phyloP scores from a whole-genome alignment of 345 rosid species.

The Eucalyptus urophylla region DNA sequence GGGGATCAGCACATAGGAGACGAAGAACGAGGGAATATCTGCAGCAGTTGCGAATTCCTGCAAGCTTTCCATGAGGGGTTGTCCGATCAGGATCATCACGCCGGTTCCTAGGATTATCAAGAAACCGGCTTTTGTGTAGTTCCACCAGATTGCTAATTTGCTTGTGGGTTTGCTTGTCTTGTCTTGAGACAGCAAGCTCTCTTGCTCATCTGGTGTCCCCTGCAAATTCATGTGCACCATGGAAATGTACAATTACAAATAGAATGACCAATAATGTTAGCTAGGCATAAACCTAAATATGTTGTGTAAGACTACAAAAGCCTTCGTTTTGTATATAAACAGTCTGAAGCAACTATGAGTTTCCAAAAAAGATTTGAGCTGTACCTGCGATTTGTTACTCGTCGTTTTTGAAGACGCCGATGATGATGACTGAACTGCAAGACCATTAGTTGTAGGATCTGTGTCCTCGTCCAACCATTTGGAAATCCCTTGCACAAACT shows the following conservation, averaged over 20 bases:
- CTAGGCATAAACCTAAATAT: neutral
- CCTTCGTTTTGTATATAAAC: neutral
- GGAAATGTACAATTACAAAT: neutral
- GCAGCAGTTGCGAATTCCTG: slow-evolving; percentile 8
- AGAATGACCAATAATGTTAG: neutral
- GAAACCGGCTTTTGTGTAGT: slow-evolving; percentile 13
- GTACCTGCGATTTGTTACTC: neutral
- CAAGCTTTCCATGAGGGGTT: slow-evolving; percentile 17
- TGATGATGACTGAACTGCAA: neutral
- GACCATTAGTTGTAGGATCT: neutral
- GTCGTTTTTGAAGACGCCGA: neutral
- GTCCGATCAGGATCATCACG: slow-evolving; percentile 6
- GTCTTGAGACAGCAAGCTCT: neutral
- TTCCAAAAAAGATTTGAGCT: neutral
- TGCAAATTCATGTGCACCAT: neutral
- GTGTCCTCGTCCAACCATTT: slow-evolving; percentile 14
- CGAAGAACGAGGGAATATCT: slow-evolving; percentile 20
- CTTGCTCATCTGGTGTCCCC: neutral
- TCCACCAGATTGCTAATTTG: slow-evolving; percentile 11
- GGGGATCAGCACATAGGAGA: slow-evolving; percentile 29
- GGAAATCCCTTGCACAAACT: slow-evolving; percentile 19
- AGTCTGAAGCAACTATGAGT: neutral
- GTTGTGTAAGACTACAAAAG: neutral
- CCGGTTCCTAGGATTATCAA: slow-evolving; percentile 19
- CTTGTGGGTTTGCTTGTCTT: neutral